phyloP scores from a whole-genome alignment of 2,329 filamentous ascomycete genomes.

The Cordyceps cateniannulata region DNA sequence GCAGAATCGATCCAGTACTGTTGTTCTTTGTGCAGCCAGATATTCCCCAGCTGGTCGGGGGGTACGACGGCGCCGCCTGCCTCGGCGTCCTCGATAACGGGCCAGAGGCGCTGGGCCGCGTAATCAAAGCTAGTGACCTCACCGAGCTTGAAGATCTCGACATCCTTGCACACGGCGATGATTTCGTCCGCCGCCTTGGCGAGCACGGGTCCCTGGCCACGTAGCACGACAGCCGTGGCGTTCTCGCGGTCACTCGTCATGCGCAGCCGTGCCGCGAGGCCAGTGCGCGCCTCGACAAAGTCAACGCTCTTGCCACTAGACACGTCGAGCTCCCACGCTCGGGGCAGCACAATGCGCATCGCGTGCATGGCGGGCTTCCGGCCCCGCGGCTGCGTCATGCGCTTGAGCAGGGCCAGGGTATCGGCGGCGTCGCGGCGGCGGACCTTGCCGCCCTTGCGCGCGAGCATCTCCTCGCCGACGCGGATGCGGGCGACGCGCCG shows the following conservation, averaged over 20 bases:
- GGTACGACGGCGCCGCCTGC: slow-evolving; percentile 20
- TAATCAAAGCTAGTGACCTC: slow-evolving; percentile 29
- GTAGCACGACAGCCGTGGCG: slow-evolving; percentile 26
- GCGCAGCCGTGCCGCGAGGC: slow-evolving; percentile 26
- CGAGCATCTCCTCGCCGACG: slow-evolving; percentile 2
- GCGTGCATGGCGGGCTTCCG: slow-evolving; percentile 28
- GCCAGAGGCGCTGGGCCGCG: slow-evolving; percentile 30
- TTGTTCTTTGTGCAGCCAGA: slow-evolving; percentile 31
- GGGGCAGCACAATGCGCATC: slow-evolving; percentile 30
- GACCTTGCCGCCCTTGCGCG: not conserved
- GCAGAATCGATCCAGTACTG: slow-evolving; percentile 24
- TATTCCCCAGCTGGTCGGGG: slow-evolving; percentile 18
- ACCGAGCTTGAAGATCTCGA: slow-evolving; percentile 31
- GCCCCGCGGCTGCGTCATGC: slow-evolving; percentile 27
- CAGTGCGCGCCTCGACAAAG: slow-evolving; percentile 29
- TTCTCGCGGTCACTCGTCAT: slow-evolving; percentile 26
- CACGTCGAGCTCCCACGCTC: slow-evolving; percentile 28
- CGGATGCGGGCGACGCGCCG: slow-evolving; percentile 8
- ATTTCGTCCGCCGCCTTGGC: slow-evolving; percentile 30
- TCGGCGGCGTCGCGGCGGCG: slow-evolving; percentile 13
- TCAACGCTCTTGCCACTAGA: slow-evolving; percentile 25
- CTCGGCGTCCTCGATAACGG: slow-evolving; percentile 21
- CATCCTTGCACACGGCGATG: slow-evolving; percentile 23
- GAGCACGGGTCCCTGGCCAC: slow-evolving; percentile 25
- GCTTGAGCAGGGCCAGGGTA: slow-evolving; percentile 32